These are phyloP conservation scores for Gossypium australe DNA, from an alignment of 345 rosid genomes.

Conservation along the genomic window DNA sequence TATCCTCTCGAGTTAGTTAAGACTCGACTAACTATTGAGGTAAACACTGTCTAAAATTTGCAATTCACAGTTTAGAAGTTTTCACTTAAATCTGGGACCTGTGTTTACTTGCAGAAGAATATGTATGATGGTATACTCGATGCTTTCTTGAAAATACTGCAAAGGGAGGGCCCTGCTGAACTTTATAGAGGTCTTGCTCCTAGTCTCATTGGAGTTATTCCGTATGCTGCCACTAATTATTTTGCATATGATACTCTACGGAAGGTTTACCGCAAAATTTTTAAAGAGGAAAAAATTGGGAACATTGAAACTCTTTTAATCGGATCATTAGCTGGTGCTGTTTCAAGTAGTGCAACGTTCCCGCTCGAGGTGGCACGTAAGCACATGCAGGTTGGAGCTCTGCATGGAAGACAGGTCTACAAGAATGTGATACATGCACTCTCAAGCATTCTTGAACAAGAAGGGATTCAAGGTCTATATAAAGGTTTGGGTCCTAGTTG, in stretches of 20 bases:
- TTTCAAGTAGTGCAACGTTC: slow-evolving; percentile 90
- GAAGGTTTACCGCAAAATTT: slow-evolving; percentile 56
- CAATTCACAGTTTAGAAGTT: background rate
- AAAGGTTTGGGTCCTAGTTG: slow-evolving; percentile 93
- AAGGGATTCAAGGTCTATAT: slow-evolving; percentile 77
- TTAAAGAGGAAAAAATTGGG: slow-evolving; percentile 81
- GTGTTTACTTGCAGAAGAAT: slow-evolving; percentile 52
- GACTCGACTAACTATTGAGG: slow-evolving; percentile 95
- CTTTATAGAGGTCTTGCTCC: slow-evolving; percentile 94
- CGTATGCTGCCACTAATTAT: slow-evolving; percentile 90
- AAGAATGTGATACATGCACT: slow-evolving; percentile 81
- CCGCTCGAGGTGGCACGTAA: slow-evolving; percentile 96
- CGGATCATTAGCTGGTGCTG: slow-evolving; percentile 82
- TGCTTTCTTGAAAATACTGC: slow-evolving; percentile 71
- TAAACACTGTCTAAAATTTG: slow-evolving; percentile 10
- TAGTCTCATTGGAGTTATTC: slow-evolving; percentile 91
- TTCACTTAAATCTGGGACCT: background rate
- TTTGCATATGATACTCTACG: slow-evolving; percentile 81
- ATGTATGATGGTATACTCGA: slow-evolving; percentile 68
- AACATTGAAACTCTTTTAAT: slow-evolving; percentile 84
- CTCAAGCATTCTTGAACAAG: slow-evolving; percentile 67
- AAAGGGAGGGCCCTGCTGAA: slow-evolving; percentile 77
- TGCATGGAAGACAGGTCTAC: slow-evolving; percentile 84
- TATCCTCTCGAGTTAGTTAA: slow-evolving; percentile 91
- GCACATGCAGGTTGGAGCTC: slow-evolving; percentile 97